These are phyloP conservation scores for Cyberlindnera subsufficiens DNA, from an alignment of 805 yeast species.

Conservation along the genomic window DNA sequence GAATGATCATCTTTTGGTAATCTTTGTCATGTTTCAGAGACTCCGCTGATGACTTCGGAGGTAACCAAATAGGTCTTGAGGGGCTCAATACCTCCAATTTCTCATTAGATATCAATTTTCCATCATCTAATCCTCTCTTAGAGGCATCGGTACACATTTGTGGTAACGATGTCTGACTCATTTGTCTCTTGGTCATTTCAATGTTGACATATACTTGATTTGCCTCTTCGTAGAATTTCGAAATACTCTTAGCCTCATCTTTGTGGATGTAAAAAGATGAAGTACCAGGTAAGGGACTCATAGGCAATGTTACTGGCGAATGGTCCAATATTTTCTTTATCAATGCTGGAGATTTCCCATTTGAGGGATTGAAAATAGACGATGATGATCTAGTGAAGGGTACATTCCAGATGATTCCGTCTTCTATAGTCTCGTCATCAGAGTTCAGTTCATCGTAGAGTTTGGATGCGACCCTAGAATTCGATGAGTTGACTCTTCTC, in stretches of 20 bases:
- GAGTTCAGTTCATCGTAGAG: constrained; percentile 33
- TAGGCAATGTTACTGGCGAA: constrained; percentile 29
- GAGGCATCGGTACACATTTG: constrained; percentile 30
- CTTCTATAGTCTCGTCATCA: constrained; percentile 29
- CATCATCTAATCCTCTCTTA: constrained; percentile 47
- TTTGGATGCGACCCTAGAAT: constrained; percentile 21
- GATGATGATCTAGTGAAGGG: constrained; percentile 37
- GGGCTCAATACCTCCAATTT: constrained; percentile 30
- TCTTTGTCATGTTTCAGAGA: constrained; percentile 49
- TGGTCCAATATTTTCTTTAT: constrained; percentile 19
- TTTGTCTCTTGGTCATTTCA: constrained; percentile 15
- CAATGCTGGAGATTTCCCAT: constrained; percentile 20
- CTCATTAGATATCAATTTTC: constrained; percentile 44
- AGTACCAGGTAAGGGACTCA: constrained; percentile 44
- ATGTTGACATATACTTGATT: constrained; percentile 11
- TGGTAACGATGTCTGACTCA: constrained; percentile 26
- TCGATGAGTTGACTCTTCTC: constrained; percentile 31
- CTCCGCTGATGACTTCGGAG: constrained; percentile 57
- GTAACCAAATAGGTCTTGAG: constrained; percentile 64
- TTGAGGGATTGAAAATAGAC: constrained; percentile 17
- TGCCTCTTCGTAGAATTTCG: constrained; percentile 19
- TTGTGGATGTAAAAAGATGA: constrained; percentile 11
- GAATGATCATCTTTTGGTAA: constrained; percentile 35
- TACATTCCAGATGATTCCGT: constrained; percentile 43
- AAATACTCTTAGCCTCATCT: constrained; percentile 21